Percentiles rank a stretch among this genome's conserved stretches.
These are phyloP conservation scores for Beauveria varroae DNA, from an alignment of 2,329 filamentous ascomycete genomes.

Conservation along the genomic window DNA sequence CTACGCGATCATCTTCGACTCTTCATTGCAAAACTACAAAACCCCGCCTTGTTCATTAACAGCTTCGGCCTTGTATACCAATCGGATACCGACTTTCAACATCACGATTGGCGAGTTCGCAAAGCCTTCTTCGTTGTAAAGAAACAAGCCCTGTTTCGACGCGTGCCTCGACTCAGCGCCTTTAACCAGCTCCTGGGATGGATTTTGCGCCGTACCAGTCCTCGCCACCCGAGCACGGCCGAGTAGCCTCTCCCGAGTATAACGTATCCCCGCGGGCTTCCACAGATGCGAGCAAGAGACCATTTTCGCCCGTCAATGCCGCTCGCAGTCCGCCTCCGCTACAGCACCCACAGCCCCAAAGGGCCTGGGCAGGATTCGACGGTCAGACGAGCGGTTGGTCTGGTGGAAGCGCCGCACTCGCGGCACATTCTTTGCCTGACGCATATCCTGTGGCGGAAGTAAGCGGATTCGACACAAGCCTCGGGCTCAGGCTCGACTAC, in stretches of 20 bases:
- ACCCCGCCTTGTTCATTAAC: background rate
- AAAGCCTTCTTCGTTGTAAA: background rate
- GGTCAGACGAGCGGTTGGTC: constrained; percentile 26
- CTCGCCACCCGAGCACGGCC: constrained; percentile 74
- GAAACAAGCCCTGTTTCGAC: background rate
- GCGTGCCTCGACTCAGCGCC: background rate
- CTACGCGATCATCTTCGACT: background rate
- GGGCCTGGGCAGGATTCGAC: constrained; percentile 40
- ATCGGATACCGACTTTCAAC: background rate
- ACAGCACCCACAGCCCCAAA: constrained; percentile 48
- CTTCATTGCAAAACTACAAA: background rate
- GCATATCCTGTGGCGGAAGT: constrained; percentile 42
- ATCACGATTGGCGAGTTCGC: background rate
- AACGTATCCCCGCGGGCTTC: constrained; percentile 48
- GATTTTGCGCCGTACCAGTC: constrained; percentile 98
- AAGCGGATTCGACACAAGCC: constrained; percentile 83
- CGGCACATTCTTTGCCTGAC: constrained; percentile 24
- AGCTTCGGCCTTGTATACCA: background rate
- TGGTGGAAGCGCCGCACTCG: constrained; percentile 15
- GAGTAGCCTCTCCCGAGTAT: constrained; percentile 63
- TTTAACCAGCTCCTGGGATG: constrained; percentile 39
- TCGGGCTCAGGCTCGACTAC: constrained; percentile 79
- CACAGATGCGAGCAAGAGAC: constrained; percentile 41
- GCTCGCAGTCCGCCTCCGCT: constrained; percentile 34
- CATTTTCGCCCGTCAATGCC: constrained; percentile 43